Evolutionary conservation across 176 grass and related monocot species (phyloP), one percentile per base, ranked within the genome.

Genomic region (Oryza brachyantha): DNA sequence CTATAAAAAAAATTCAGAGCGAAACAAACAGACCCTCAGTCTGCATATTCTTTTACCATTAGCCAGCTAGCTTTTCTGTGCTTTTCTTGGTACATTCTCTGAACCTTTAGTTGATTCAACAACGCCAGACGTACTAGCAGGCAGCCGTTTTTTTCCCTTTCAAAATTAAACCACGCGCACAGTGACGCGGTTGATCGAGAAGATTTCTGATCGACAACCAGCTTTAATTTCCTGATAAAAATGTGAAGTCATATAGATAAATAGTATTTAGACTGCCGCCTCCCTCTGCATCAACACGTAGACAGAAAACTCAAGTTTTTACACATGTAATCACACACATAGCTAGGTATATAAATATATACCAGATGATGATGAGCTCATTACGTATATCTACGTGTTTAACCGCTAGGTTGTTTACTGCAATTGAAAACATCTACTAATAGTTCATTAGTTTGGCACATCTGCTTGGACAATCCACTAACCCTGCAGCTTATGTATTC

Each of bases 401-500:
- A 40, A 13, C 26, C 57, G 65, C 5, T 66, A 62, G 38, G 16
- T 41, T 42, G 16, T 41, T 42, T 55, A 55, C 34, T 19, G 29
- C 43, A 32, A 22, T 24, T 66, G 54, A 85, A 45, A 80, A 72
- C 37, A 46, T 52, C 5, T 25, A 61, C 22, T 21, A 78, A 50
- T 45, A 52, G 32, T 16, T 52, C 17, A 52, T 52, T 48, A 36
- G 62, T 84, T 84, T 61, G 48, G 61, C 80, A 39, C 32, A 27
- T 42, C 80, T 84, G 54, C 75, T 84, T 88, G 81, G 81, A 80
- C 55, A 55, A 13, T n/a, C 32, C 25, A 48, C 54, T 27, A 37
- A 37, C 38, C 16, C 35, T n/a, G n/a, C n/a, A n/a, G 25, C 43
- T 17, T 17, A 34, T 61, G 74, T 37, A 36, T 83, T 86, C 83